These are phyloP conservation scores for Chaetomium olivaceum DNA, from an alignment of 2,329 filamentous ascomycete genomes.

Conservation along the genomic window DNA sequence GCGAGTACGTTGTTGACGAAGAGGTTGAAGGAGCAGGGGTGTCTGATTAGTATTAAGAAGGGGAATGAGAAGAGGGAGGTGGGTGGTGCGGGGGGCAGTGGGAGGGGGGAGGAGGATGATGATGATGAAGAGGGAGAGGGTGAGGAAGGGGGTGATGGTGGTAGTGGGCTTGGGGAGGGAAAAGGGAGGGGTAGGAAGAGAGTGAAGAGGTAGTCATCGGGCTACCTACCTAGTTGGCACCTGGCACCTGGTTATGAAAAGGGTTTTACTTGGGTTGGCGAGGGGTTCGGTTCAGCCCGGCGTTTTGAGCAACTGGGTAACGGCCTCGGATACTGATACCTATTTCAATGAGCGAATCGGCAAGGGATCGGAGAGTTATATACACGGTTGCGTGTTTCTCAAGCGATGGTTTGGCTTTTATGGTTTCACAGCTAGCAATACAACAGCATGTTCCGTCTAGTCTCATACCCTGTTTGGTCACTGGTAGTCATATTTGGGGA, in stretches of 20 bases:
- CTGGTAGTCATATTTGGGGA: background rate
- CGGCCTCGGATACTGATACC: conserved; percentile 14
- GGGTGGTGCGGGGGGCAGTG: conserved; percentile 33
- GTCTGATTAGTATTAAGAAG: conserved; percentile 84
- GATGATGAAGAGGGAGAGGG: conserved; percentile 25
- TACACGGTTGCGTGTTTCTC: background rate
- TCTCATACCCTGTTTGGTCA: background rate
- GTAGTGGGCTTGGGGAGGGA: conserved; percentile 43
- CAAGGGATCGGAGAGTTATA: conserved; percentile 1
- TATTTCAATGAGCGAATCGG: background rate
- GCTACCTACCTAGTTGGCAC: background rate
- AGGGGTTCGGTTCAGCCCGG: background rate
- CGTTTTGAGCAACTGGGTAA: background rate
- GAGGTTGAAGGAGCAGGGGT: conserved; percentile 74
- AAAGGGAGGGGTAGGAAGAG: conserved; percentile 26
- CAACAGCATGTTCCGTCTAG: background rate
- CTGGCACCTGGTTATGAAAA: background rate
- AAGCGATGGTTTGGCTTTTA: background rate
- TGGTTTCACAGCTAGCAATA: background rate
- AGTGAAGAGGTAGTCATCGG: conserved; percentile 23
- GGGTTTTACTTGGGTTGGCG: background rate
- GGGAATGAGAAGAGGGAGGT: conserved; percentile 65
- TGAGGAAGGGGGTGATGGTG: conserved; percentile 46
- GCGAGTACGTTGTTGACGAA: conserved; percentile 74
- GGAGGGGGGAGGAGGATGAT: conserved; percentile 49